phyloP scores from a whole-genome alignment of 1,284 basidiomycete species.

The Farysia itapuensis region DNA sequence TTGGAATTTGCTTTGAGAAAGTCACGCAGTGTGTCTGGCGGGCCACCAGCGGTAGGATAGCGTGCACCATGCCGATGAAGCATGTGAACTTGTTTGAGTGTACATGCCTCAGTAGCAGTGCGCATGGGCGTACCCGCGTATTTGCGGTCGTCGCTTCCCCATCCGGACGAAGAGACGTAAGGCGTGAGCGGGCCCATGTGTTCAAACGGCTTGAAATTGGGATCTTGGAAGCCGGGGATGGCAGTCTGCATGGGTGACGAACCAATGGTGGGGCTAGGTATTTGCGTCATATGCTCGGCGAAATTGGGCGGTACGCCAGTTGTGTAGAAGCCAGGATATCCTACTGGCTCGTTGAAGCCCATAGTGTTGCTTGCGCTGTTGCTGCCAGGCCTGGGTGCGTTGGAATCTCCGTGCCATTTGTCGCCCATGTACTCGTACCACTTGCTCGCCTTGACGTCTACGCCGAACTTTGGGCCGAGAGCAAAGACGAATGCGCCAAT shows the following conservation, averaged over 20 bases:
- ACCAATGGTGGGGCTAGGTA: constrained; percentile 36
- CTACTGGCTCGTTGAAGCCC: constrained; percentile 48
- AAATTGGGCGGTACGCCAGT: constrained; percentile 45
- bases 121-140: constrained; percentile 36
- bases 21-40: constrained; percentile 19
- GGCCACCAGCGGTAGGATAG: constrained; percentile 44
- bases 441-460: constrained; percentile 2
- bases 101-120: constrained; percentile 23
- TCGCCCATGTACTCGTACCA: constrained; percentile 35
- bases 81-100: constrained; percentile 51
- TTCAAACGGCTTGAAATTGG: constrained; percentile 47
- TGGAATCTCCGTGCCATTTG: constrained; percentile 35
- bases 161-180: constrained; percentile 47
- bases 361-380: no score
- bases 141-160: constrained; percentile 46
- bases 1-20: constrained; percentile 16
- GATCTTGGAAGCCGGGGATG: constrained; percentile 37
- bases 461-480: constrained; percentile 31
- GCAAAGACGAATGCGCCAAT: constrained; percentile 44
- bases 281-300: constrained; percentile 48
- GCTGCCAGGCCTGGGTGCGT: constrained; percentile 8
- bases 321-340: constrained; percentile 49
- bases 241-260: constrained; percentile 47
- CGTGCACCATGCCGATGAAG: constrained; percentile 55
- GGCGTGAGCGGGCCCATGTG: constrained; percentile 58